Conservation (phyloP, 768 basidiomycete species). For the Tephrocybe sp. region DNA sequence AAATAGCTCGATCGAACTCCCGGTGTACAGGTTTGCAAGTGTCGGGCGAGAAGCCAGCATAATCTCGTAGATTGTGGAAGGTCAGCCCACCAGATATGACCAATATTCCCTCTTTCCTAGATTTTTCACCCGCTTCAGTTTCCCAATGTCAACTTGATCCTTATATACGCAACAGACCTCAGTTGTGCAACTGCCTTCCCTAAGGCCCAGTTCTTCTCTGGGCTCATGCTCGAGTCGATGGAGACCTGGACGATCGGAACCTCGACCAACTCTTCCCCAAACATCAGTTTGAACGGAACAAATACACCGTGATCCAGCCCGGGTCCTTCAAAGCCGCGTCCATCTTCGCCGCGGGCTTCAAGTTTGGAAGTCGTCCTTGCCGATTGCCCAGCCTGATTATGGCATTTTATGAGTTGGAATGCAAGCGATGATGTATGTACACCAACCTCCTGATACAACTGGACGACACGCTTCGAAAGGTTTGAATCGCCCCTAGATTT, state of each 20-base stretch:
- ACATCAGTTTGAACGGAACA: slow-evolving; percentile 77
- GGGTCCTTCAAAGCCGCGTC: slow-evolving; percentile 59
- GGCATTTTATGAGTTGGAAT: background rate
- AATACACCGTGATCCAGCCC: slow-evolving; percentile 82
- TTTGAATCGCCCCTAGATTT: slow-evolving; percentile 59
- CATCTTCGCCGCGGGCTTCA: slow-evolving; percentile 64
- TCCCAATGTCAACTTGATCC: background rate
- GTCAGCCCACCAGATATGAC: slow-evolving; percentile 71
- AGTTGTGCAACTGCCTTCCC: slow-evolving; percentile 61
- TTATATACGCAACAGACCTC: slow-evolving; percentile 35
- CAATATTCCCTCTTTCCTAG: slow-evolving; percentile 62
- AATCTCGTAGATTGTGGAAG: slow-evolving; percentile 64
- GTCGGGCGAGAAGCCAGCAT: slow-evolving; percentile 43
- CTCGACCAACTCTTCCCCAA: slow-evolving; percentile 57
- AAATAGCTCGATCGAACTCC: slow-evolving; percentile 57
- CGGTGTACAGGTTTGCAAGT: slow-evolving; percentile 47
- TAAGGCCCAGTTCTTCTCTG: slow-evolving; percentile 60
- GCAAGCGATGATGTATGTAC: background rate
- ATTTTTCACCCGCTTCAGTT: background rate
- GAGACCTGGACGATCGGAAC: slow-evolving; percentile 73
- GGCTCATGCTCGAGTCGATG: slow-evolving; percentile 57
- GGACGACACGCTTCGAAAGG: slow-evolving; percentile 57
- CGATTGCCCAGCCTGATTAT: slow-evolving; percentile 41
- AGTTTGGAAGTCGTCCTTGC: slow-evolving; percentile 45
- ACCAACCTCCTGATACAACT: slow-evolving; percentile 51